Conservation (phyloP, 139 green algal species). For the Volvox reticuliferus region DNA sequence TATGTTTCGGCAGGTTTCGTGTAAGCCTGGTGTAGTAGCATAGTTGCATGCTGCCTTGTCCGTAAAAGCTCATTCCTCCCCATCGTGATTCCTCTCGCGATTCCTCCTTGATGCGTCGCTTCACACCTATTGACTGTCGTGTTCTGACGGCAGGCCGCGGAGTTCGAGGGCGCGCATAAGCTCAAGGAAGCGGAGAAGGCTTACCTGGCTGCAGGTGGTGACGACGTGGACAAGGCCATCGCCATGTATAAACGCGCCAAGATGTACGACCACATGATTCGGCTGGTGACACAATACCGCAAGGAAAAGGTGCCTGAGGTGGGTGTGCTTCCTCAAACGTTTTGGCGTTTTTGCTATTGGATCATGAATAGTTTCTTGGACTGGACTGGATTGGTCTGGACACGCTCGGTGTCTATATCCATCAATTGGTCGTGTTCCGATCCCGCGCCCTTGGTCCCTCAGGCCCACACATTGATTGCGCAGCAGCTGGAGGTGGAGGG, state of each 20-base stretch:
- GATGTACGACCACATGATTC: conserved; percentile 83
- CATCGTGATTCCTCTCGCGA: no score
- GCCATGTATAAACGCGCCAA: conserved; percentile 85
- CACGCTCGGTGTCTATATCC: no score
- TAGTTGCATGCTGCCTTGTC: no score
- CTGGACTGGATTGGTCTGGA: no score
- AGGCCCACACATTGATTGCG: conserved; percentile 66
- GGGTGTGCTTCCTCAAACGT: not conserved
- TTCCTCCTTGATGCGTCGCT: no score
- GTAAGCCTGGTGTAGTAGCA: no score
- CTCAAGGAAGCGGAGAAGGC: conserved; percentile 84
- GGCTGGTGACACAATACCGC: conserved; percentile 75
- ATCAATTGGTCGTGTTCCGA: no score
- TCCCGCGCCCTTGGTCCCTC: not conserved
- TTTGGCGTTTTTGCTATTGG: no score
- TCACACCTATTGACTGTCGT: not conserved
- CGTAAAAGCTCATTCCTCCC: no score
- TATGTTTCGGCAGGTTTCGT: no score
- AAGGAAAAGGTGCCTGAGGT: conserved; percentile 69
- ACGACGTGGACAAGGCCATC: conserved; percentile 83
- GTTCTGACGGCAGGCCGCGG: conserved; percentile 53
- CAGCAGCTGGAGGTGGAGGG: conserved; percentile 78
- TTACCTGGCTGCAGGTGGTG: conserved; percentile 68
- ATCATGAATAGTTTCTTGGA: no score
- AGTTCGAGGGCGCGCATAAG: conserved; percentile 73